A percentile compares a stretch with the other conserved stretches of the same genome.
Evolutionary conservation across 768 basidiomycete species (phyloP).

Genomic region (Pleurotus eryngii): DNA sequence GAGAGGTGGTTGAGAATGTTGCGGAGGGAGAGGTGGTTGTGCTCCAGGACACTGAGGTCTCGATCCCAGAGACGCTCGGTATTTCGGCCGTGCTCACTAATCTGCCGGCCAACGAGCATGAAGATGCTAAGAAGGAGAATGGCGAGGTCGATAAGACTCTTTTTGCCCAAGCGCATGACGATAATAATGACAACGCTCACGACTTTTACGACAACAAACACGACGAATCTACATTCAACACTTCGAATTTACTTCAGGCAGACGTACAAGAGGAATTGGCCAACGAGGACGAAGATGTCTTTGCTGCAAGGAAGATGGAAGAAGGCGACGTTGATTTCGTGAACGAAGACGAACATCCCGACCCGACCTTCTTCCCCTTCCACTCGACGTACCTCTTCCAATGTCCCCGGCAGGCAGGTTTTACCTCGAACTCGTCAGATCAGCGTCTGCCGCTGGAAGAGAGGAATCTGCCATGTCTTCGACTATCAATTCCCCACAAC

Average conservation of each 20-base stretch:
- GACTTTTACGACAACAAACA: slow-evolving; percentile 7
- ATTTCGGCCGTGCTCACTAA: neutral
- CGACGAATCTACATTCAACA: slow-evolving; percentile 1
- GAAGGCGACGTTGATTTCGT: too few species aligned
- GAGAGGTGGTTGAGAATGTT: neutral
- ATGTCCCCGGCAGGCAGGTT: slow-evolving; percentile 14
- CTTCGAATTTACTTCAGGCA: neutral
- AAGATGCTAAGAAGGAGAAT: neutral
- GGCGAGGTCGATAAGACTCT: neutral
- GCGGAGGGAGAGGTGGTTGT: neutral
- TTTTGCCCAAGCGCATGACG: neutral
- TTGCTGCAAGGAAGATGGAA: too few species aligned
- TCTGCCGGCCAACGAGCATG: neutral
- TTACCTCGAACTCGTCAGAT: slow-evolving; percentile 4
- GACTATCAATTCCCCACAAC: neutral
- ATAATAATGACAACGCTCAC: slow-evolving; percentile 11
- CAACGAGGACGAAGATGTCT: too few species aligned
- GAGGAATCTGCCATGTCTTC: neutral
- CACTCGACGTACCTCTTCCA: slow-evolving; percentile 12
- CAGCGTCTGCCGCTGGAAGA: neutral
- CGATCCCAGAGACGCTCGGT: neutral
- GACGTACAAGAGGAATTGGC: neutral
- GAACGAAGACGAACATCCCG: slow-evolving; percentile 19
- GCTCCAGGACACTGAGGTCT: neutral
- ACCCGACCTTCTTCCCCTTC: slow-evolving; percentile 42